Evolutionary conservation across 2,329 filamentous ascomycete species (phyloP), one percentile per base, ranked within the genome.

Genomic region (Cladophialophora immunda): DNA sequence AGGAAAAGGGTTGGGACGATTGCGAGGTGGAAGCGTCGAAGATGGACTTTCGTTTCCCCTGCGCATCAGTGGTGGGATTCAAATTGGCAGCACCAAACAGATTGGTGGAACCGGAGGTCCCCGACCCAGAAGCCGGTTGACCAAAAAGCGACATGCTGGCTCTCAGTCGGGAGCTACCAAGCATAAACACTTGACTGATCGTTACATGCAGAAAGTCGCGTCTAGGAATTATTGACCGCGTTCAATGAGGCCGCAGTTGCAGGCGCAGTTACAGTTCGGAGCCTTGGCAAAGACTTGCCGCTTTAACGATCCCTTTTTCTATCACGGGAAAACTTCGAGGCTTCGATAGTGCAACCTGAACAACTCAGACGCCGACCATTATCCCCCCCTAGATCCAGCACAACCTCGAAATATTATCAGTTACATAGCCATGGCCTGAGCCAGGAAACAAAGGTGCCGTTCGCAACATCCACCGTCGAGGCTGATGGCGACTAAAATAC

Each of bases 21-120:
- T 70, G 70, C 25, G 68, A 65, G 45, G 69, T 68, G 17, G 71
- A 70, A 27, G 64, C 55, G 47, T 73, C 72, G 47, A 73, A 72
- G 52, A 73, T 69, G 30, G 71, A 72, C 59, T 73, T 72, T 45
- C 72, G 70, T 55, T 73, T 73, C 19, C 66, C 70, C 27, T 64
- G 60, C 15, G 68, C 64, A 64, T 72, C 71, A 9, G 67, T 62
- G 22, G 55, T 64, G 27, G 72, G 71, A 54, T 68, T 71, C 30
- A 72, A 58, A 36, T 68, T 72, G 38, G 72, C 50, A 53, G 66
- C 69, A 45, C 62, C 56, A 59, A 74, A 71, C 17, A 53, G 65
- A 34, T 50, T 59, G 29, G 19, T 41, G 1, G 69, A 50, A 27
- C 27, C 55, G 15, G 69, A 59, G 19, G 59, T 55, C n/a, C 52